Evolutionary conservation across 805 yeast species (phyloP).

Genomic region (Starmerella floris): DNA sequence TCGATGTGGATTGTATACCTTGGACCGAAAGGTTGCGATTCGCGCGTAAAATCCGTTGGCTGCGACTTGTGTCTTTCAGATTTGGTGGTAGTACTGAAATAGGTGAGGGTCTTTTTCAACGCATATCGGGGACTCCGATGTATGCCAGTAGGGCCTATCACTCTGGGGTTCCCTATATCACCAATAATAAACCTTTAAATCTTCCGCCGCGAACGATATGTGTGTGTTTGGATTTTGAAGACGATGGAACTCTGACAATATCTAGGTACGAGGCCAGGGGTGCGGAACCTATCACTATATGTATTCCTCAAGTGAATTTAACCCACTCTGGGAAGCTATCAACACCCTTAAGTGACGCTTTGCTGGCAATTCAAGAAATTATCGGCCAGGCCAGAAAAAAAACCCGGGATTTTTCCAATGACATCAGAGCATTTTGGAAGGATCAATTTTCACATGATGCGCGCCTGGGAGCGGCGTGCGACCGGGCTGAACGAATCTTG

Average conservation of each 20-base stretch:
- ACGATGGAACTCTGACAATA: neutral
- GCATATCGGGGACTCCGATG: neutral
- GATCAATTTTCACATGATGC: neutral
- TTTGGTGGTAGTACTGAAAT: neutral
- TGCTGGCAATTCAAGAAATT: neutral
- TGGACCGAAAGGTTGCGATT: neutral
- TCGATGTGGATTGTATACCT: neutral
- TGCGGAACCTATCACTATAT: neutral
- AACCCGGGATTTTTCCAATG: neutral
- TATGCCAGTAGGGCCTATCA: neutral
- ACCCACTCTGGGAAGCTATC: too few species aligned
- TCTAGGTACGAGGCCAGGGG: constrained; percentile 1
- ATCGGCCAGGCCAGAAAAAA: neutral
- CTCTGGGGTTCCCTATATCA: neutral
- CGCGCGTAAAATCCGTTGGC: neutral
- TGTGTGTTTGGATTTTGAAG: constrained; percentile 3
- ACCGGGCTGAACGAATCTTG: too few species aligned
- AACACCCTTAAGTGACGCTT: neutral
- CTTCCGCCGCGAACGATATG: constrained; percentile 2
- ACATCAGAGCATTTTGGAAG: neutral
- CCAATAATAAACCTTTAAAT: neutral
- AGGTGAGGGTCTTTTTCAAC: too few species aligned
- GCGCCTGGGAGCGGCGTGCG: too few species aligned
- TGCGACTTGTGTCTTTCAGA: neutral
- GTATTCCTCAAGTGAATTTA: too few species aligned